Conservation (phyloP, 495 filamentous ascomycete species). For the Entonaema liquescens region DNA sequence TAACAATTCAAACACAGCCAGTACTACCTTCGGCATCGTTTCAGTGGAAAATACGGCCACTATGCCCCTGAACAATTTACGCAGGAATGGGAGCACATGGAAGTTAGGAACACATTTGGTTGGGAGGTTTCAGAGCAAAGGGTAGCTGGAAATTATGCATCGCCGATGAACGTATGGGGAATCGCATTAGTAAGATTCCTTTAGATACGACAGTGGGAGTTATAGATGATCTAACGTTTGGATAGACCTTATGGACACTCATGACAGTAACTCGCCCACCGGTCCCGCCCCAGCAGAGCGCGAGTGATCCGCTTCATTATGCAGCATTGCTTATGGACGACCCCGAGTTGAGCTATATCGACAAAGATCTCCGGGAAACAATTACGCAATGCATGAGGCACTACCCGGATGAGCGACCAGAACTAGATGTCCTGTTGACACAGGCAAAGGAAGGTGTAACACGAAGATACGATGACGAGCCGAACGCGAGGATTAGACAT, state of each 20-base stretch:
- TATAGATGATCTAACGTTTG: background rate
- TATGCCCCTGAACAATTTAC: conserved; percentile 40
- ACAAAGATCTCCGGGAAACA: conserved; percentile 12
- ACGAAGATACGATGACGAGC: background rate
- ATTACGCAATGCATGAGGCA: conserved; percentile 29
- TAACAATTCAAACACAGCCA: background rate
- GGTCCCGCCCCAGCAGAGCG: background rate
- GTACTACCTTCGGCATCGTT: conserved; percentile 15
- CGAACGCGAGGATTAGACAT: background rate
- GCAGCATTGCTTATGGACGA: conserved; percentile 12
- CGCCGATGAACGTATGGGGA: conserved; percentile 31
- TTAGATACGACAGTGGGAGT: background rate
- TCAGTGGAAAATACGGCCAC: conserved; percentile 11
- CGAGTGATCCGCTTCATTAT: conserved; percentile 5
- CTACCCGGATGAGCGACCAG: conserved; percentile 16
- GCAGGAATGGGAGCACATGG: conserved; percentile 29
- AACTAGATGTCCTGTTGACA: background rate
- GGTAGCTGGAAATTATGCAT: conserved; percentile 32
- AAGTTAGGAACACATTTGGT: background rate
- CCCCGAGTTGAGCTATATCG: background rate
- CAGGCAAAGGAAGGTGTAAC: conserved; percentile 3
- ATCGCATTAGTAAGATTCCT: conserved; percentile 25
- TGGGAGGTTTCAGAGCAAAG: conserved; percentile 16
- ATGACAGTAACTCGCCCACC: conserved; percentile 17
- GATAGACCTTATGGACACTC: conserved; percentile 32